Base-by-base conservation (phyloP, 1,284 basidiomycete genomes). In the Puccinia coronata region DNA sequence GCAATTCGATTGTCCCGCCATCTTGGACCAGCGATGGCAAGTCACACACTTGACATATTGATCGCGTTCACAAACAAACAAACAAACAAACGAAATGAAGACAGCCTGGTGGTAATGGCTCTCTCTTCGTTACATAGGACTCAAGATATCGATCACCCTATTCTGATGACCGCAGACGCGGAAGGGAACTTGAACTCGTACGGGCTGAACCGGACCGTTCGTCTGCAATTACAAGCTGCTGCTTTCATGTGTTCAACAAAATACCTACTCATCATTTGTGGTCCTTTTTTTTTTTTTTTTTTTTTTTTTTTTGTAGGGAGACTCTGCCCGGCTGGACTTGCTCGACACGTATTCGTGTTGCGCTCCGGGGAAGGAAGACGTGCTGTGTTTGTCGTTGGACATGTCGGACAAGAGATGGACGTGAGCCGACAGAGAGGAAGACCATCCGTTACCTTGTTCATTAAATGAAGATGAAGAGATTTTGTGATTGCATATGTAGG, bases 21-120 rank as follows among this genome's bases (percentile, higher is more conserved):
- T 98, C 36, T 88, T 92, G n/a, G 95, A 98, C 85, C 91, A 94
- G 89, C 96, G 96, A 89, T 98, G 95, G 95, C 93, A 83, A 69
- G 86, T 81, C 14, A 31, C 53, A n/a, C n/a, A n/a, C n/a, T n/a
- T n/a, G n/a, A n/a, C n/a, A n/a, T n/a, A n/a, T n/a, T n/a, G n/a
- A n/a, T n/a, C n/a, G n/a, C n/a, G n/a, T 75, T 59, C 55, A 53
- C 18, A 34, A 11, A 41, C 23, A 74, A 18, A 43, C 47, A 49
- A 5, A 34, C n/a, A n/a, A n/a, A n/a, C n/a, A n/a, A n/a, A n/a
- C n/a, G n/a, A n/a, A n/a, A n/a, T n/a, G n/a, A n/a, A n/a, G n/a
- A n/a, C n/a, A n/a, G n/a, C n/a, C n/a, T n/a, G n/a, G n/a, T n/a
- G n/a, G n/a, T n/a, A n/a, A n/a, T n/a, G n/a, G 11, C 8, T 14